Evolutionary conservation across 83 land plant species (phyloP).

Genomic region (Picea abies): DNA sequence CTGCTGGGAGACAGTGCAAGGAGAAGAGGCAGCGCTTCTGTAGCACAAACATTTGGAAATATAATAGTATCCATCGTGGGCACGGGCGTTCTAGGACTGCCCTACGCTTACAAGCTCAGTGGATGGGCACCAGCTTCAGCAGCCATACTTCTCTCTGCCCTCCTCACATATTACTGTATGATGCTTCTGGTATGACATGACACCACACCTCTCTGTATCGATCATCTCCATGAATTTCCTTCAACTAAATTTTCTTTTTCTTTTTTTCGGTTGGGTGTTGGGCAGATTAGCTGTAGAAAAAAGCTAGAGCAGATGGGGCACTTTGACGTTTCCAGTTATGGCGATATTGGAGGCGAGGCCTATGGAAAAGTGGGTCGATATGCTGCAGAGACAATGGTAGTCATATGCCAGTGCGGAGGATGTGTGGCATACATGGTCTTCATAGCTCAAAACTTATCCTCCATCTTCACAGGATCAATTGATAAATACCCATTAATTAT

Average conservation of each 20-base stretch:
- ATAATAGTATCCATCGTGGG: constrained; percentile 42
- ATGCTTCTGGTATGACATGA: constrained; percentile 15
- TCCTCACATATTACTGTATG: constrained; percentile 31
- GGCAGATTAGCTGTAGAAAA: constrained; percentile 37
- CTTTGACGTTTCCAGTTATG: constrained; percentile 21
- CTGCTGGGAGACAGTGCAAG: not conserved
- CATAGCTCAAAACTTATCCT: constrained; percentile 42
- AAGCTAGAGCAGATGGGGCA: not conserved
- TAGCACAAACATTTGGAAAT: constrained; percentile 33
- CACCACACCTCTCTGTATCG: too few relatives aligned
- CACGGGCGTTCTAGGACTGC: constrained; percentile 45
- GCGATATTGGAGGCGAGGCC: constrained; percentile 30
- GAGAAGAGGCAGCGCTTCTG: constrained; percentile 14
- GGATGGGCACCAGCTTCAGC: constrained; percentile 34
- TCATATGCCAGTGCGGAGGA: constrained; percentile 40
- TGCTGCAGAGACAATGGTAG: constrained; percentile 31
- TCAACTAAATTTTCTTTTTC: not conserved
- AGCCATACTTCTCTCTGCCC: constrained; percentile 4
- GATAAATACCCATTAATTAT: constrained; percentile 16
- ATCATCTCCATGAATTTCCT: too few relatives aligned
- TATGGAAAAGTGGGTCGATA: constrained; percentile 30
- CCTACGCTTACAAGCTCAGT: constrained; percentile 38
- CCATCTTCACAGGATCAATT: constrained; percentile 27
- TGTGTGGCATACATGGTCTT: constrained; percentile 46
- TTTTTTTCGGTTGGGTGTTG: not conserved